Base-by-base conservation (phyloP, 2,329 filamentous ascomycete genomes). In the Stenocarpella maydis region DNA sequence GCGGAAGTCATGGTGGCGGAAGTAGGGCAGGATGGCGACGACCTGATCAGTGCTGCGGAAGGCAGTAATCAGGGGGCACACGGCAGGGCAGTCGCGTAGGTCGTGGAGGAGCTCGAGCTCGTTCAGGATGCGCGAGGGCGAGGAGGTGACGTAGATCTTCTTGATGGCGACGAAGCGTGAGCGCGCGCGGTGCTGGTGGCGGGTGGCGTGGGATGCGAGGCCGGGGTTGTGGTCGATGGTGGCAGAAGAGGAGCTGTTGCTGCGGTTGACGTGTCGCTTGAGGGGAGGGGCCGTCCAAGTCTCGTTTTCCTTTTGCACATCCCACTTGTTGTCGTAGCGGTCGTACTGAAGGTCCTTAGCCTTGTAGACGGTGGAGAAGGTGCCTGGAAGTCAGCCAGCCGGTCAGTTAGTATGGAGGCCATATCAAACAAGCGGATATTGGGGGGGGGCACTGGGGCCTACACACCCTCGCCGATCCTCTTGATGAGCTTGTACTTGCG, bases 111-210 rank as follows among this genome's bases (percentile, higher is more conserved):
- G 87, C 75, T 98, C 95, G 21, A 99, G 90, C 81, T 99, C 96
- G 82, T 99, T 99, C 77, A 97, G 89, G 74, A 99, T 98, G 54
- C 96, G 92, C 34, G 91, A 87, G 0, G 96, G 96, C 74, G 94
- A 98, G 72, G 95, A 98, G 0, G 97, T 99, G 73, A 98, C 96
- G 80, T 99, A 99, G 75, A 99, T 99, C 83, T 99, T 99, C 83
- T 99, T 99, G 80, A 99, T 93, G 24, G 97, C 96, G 72, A 99
- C 97, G 77, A 91, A 98, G 78, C 92, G 93, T 28, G 91, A 85
- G 73, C 53, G 65, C 24, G 69, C 9, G 19, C 60, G 47, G 41
- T 41, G 54, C 43, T 31, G 50, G 8, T 49, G 64, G 26, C 60
- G 54, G 9, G 83, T 86, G 63, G 82, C 63, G 75, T 54, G 60